Base-by-base conservation (phyloP, 495 filamentous ascomycete genomes). In the Hypoxylon lienhwacheense region DNA sequence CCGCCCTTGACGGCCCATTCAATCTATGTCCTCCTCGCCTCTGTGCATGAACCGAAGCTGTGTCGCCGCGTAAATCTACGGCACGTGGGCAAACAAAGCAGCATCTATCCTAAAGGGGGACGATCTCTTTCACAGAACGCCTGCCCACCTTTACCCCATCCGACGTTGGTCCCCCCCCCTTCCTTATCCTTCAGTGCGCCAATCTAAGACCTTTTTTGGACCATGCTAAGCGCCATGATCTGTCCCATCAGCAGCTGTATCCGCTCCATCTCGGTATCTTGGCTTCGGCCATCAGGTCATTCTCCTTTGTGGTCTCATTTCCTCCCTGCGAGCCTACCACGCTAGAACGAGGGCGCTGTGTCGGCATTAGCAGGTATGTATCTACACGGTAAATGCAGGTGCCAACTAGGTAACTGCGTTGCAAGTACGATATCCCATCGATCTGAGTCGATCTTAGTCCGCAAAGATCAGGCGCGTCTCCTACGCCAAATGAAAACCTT, bases 51-150 rank as follows among this genome's bases (percentile, higher is more conserved):
- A 40, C 51, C 25, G 25, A 31, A 46, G 45, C 4, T 51, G 28
- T 33, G 16, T 50, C 36, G 21, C 29, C 55, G 41, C 43, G 37
- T 49, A 26, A 31, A 15, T 17, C 36, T 42, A 32, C 50, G 34
- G 57, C 57, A 61, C 57, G 46, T 61, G 57, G 49, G 26, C n/a
- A 39, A 41, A 16, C 14, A 55, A 44, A 41, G 34, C 51, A 29
- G 14, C 42, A 35, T 54, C 45, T 7, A 28, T 34, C 34, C 25
- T 16, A 34, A 54, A 35, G 35, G 8, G 22, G 44, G 21, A 28
- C 7, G 20, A 33, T 55, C 34, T 61, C 34, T 20, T 14, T 19
- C 32, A 31, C 44, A 19, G 25, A 48, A 50, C 37, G 50, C 40
- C 43, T 36, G n/a, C n/a, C 39, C 46, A 25, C 26, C 25, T 25